phyloP scores from a whole-genome alignment of 768 basidiomycete genomes.

The Lactifluus rugatus region DNA sequence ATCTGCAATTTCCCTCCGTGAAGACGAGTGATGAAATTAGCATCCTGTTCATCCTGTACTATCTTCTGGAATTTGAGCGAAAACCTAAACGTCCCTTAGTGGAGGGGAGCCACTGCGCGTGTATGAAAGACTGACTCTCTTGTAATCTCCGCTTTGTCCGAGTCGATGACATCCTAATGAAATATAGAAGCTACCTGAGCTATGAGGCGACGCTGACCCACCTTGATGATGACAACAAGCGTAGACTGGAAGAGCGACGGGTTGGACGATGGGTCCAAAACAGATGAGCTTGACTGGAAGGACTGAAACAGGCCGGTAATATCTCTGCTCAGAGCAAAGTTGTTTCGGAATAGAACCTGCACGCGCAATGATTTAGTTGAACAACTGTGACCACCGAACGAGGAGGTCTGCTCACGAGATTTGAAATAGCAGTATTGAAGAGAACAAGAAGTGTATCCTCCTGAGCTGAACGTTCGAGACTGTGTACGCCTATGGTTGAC shows the following conservation, averaged over 20 bases:
- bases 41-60: constrained; percentile 49
- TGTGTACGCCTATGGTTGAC: constrained; percentile 40
- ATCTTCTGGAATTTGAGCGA: constrained; percentile 49
- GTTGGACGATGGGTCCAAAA: constrained; percentile 50
- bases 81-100: constrained; percentile 33
- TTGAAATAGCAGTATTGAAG: constrained; percentile 58
- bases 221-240: constrained; percentile 56
- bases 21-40: constrained; percentile 53
- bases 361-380: no score
- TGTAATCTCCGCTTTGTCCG: constrained; percentile 48
- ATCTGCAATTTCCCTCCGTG: constrained; percentile 48
- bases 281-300: constrained; percentile 47
- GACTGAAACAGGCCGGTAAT: constrained; percentile 53
- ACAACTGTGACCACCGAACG: no score
- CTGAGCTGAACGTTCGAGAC: constrained; percentile 53
- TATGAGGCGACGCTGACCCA: constrained; percentile 13
- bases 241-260: constrained; percentile 50
- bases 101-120: neutral
- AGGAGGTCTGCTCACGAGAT: constrained; percentile 35
- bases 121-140: constrained; percentile 36
- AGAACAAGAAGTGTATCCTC: constrained; percentile 55
- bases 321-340: constrained; percentile 52
- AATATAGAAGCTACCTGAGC: no score
- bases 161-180: constrained; percentile 50
- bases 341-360: constrained; percentile 56